Evolutionary conservation across 179 eudicot genomes (phyloP), one percentile per base, ranked within the genome.

Genomic region (Gypsophila paniculata): DNA sequence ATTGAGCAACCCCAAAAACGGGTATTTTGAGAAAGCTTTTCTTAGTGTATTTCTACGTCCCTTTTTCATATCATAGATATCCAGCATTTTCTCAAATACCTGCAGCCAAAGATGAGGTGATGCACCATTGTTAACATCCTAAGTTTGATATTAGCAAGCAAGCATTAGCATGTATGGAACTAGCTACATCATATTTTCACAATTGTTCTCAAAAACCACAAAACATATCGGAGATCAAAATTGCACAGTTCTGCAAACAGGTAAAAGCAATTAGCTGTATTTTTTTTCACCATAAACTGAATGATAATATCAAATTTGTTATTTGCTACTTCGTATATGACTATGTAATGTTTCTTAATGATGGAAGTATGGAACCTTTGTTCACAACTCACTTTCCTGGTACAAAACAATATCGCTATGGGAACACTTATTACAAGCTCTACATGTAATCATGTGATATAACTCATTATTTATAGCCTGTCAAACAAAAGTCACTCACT

Each of bases 31-130:
- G 59, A 88, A 84, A 49, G 86, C 67, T 21, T 63, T 59, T 75
- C 57, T 82, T 66, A 87, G 42, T 76, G 39, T 83, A 64, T 61
- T 82, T 65, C 68, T 81, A 73, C 69, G 82, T 64, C 66, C 39
- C 6, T 19, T 58, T 55, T 82, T 57, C 67, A 71, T 32, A 21
- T 74, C 62, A 74, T 88, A 85, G 65, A 76, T 78, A 67, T 70
- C 66, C 69, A 89, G 79, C 96, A 93, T 91, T 83, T 81, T 86
- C 36, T 82, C 82, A 64, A 93, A 79, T 65, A 89, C 91, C 98
- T 93, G 86, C 74, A 72, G 51, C 73, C 23, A 72, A 44, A 19
- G 42, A 69, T 69, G 72, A 46, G 26, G 67, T 61, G 12, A 57
- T 29, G 42, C 36, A 68, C 34, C 52, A 36, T 71, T 14, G 61